Evolutionary conservation across 768 basidiomycete species (phyloP).

Genomic region (Boletus rubroflammeus): DNA sequence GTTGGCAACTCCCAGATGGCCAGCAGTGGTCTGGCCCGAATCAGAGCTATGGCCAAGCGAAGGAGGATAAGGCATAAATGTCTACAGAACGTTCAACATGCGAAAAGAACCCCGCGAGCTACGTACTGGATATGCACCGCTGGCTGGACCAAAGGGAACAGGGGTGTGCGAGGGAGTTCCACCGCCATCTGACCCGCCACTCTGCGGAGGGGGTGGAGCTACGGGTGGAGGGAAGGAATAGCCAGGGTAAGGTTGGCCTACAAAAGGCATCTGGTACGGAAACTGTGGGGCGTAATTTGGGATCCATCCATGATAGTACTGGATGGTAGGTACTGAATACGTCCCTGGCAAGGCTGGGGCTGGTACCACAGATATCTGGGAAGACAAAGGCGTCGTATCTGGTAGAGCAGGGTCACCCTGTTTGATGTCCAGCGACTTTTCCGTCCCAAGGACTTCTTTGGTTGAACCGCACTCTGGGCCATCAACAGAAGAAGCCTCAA

Average conservation of each 20-base stretch:
- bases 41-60: slow-evolving; percentile 30
- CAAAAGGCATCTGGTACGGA: slow-evolving; percentile 51
- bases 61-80: slow-evolving; percentile 50
- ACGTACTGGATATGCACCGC: slow-evolving; percentile 47
- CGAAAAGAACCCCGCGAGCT: background rate
- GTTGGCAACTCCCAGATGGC: slow-evolving; percentile 16
- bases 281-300: slow-evolving; percentile 48
- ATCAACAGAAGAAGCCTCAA: background rate
- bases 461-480: background rate
- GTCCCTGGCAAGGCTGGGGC: slow-evolving; percentile 18
- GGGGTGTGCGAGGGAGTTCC: slow-evolving; percentile 30
- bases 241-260: slow-evolving; percentile 42
- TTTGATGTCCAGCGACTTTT: slow-evolving; percentile 30
- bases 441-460: slow-evolving; percentile 1
- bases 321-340: slow-evolving; percentile 40
- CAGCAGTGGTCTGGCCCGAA: slow-evolving; percentile 20
- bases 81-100: slow-evolving; percentile 29
- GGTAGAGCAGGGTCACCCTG: slow-evolving; percentile 6
- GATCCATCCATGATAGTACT: slow-evolving; percentile 53
- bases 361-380: slow-evolving; percentile 31
- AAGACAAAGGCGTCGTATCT: slow-evolving; percentile 5
- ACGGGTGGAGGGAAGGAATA: slow-evolving; percentile 37
- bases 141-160: slow-evolving; percentile 37
- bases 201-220: slow-evolving; percentile 24
- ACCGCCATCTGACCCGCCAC: slow-evolving; percentile 38